Conservation (phyloP, 306 rosid species). For the Adenanthera pavonina region DNA sequence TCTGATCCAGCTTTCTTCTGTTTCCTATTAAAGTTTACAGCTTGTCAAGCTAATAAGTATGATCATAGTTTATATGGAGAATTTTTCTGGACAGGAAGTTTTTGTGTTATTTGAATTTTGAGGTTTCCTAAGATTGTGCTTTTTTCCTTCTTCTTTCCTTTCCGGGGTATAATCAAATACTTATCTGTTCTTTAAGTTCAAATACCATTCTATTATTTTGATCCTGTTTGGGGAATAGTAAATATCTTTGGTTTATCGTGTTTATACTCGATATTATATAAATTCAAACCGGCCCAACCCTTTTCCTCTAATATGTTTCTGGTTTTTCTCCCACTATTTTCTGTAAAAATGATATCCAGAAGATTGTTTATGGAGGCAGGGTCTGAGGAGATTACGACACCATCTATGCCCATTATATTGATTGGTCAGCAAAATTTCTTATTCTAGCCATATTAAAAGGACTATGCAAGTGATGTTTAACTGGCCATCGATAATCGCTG, state of each 20-base stretch:
- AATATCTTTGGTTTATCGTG: not conserved
- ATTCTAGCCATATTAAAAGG: not conserved
- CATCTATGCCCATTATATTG: not conserved
- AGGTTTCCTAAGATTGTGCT: not conserved
- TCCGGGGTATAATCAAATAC: not conserved
- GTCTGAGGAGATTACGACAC: not conserved
- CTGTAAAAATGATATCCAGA: not conserved
- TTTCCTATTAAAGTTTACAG: not conserved
- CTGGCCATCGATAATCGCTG: not conserved
- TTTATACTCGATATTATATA: not conserved
- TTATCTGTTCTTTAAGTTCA: not conserved
- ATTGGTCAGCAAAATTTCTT: not conserved
- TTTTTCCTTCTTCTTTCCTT: not conserved
- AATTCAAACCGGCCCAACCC: not conserved
- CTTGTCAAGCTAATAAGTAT: not conserved
- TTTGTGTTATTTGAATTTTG: too few relatives aligned
- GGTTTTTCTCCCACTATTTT: not conserved
- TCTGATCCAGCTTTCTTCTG: constrained; percentile 17
- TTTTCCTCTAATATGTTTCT: not conserved
- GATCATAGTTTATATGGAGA: not conserved
- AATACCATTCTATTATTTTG: not conserved
- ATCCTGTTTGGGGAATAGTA: not conserved
- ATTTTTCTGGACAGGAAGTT: not conserved
- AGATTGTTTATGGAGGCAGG: not conserved
- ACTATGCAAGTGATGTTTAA: constrained; percentile 1